Evolutionary conservation across 2,329 filamentous ascomycete genomes (phyloP), one percentile per base, ranked within the genome.

Genomic region (Fulvia fulva): DNA sequence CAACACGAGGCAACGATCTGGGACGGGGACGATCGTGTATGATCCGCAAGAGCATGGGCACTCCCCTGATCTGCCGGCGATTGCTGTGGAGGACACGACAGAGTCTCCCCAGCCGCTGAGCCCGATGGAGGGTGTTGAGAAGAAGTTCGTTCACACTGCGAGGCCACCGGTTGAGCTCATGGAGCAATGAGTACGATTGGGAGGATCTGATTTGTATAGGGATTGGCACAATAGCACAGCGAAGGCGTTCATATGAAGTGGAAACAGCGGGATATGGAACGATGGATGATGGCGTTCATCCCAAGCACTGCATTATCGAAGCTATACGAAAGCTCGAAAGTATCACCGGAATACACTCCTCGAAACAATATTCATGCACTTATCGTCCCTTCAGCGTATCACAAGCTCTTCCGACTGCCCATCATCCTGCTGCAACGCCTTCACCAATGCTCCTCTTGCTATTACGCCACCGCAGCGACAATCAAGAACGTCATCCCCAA

Each of bases 31-130:
- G 0, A 76, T 87, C 45, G 83, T 87, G 51, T 87, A 84, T 68
- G 77, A 87, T 62, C 85, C 85, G 0, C 79, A 83, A 55, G 81
- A 85, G 45, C 83, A 87, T 63, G 84, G 84, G 2, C 76, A 81
- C 58, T 83, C 79, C 56, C 83, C 83, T 0, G 76, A 80, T 62
- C 70, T 87, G 41, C 85, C 85, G 1, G 83, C 83, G 1, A 86
- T 87, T 37, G 81, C 83, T 67, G 83, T 87, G 1, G 83, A 86
- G 69, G 84, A 87, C 70, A 84, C 81, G 12, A 83, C 76, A 2
- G 74, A 72, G 30, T 75, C 70, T 26, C 76, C 78, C 2, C 76
- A 74, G n/a, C 72, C 74, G n/a, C 65, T 79, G 58, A 78, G 76
- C 37, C 81, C 82, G 28, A 73, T 78, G 57, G 80, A 81, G 51